A percentile compares a stretch with the other conserved stretches of the same genome.
Conservation (phyloP, 2,329 filamentous ascomycete genomes). For the Venturia effusa region DNA sequence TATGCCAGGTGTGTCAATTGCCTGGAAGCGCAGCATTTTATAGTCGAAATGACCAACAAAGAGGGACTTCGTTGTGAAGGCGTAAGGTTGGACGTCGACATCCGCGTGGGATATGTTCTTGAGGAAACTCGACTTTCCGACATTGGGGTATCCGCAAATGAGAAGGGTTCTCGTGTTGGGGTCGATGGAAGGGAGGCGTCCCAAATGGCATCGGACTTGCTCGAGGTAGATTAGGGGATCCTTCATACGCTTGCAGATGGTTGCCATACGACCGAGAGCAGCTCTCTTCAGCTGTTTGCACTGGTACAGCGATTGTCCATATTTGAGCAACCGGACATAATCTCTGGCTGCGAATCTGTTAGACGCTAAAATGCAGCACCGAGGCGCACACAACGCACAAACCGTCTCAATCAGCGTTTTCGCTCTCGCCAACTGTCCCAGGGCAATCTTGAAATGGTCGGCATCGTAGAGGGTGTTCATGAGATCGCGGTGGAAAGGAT, state of each 20-base stretch:
- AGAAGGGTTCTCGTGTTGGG: conserved; percentile 92
- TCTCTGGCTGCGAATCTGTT: conserved; percentile 52
- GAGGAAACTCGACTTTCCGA: conserved; percentile 94
- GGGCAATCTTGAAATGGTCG: conserved; percentile 83
- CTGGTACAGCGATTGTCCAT: conserved; percentile 93
- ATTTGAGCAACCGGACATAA: conserved; percentile 92
- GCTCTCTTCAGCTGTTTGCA: conserved; percentile 98
- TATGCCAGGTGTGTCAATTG: conserved; percentile 97
- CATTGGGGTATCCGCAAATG: conserved; percentile 96
- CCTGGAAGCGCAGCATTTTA: conserved; percentile 80
- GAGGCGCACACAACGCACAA: not conserved
- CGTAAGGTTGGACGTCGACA: conserved; percentile 94
- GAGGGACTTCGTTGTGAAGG: conserved; percentile 94
- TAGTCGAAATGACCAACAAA: conserved; percentile 98
- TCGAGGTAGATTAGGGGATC: conserved; percentile 93
- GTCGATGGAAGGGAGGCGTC: conserved; percentile 95
- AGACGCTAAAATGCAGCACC: not conserved
- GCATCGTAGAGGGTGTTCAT: conserved; percentile 98
- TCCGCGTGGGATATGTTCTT: conserved; percentile 87
- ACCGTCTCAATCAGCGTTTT: conserved; percentile 97
- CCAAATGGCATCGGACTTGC: conserved; percentile 92
- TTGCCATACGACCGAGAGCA: conserved; percentile 94
- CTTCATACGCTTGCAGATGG: conserved; percentile 87
- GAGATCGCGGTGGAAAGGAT: conserved; percentile 83
- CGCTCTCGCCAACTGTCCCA: conserved; percentile 90